Evolutionary conservation across 345 rosid species (phyloP).

Genomic region (Syzygium aqueum): DNA sequence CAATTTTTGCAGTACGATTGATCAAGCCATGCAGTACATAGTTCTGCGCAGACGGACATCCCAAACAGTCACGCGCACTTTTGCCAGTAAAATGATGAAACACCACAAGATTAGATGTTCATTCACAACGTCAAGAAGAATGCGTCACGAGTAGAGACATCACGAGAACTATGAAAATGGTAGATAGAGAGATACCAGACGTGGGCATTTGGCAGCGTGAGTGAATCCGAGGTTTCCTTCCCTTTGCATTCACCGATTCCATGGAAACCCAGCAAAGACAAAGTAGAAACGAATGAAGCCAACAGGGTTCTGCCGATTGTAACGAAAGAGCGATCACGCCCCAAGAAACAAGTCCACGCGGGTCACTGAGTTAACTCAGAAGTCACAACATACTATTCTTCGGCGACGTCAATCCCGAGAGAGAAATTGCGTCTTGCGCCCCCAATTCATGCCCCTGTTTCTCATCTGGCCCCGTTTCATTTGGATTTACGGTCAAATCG

Average conservation of each 20-base stretch:
- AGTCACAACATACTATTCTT: not conserved
- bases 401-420: not conserved
- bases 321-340: not conserved
- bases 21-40: not conserved
- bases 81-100: not conserved
- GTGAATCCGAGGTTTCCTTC: not conserved
- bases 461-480: not conserved
- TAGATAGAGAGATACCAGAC: not conserved
- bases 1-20: not conserved
- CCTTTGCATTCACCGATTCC: not conserved
- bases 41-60: not conserved
- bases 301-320: not conserved
- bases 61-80: not conserved
- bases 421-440: not conserved
- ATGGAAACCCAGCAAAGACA: not conserved
- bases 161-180: not conserved
- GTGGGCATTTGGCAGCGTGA: not conserved
- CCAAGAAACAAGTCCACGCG: not conserved
- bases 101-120: not conserved
- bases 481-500: not conserved
- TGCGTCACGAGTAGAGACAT: not conserved
- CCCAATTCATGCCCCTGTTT: not conserved
- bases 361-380: not conserved
- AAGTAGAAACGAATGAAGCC: not conserved
- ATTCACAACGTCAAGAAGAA: not conserved